Base-by-base conservation (phyloP, 768 basidiomycete genomes). In the Lepiota brunneoincarnata region DNA sequence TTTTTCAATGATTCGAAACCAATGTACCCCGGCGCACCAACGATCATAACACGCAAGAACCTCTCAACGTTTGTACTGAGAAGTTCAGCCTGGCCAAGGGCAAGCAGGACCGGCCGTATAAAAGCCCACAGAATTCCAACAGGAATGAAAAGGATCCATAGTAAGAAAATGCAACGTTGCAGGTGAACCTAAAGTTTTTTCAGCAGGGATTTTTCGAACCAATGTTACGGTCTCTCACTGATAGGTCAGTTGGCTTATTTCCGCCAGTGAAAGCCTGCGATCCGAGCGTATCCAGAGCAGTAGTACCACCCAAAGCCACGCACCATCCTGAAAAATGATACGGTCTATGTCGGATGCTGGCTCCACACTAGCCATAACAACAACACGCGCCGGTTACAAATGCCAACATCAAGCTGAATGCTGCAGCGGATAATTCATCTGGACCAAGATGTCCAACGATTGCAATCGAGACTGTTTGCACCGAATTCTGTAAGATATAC, bases 1-100 rank as follows among this genome's bases (percentile, higher is more conserved):
- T 87, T 90, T 66, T 90, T 90, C 60, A 89, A 70, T 53, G 81
- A 83, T 65, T 91, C 87, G 54, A 89, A 89, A 2, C 80, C 86
- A 60, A 89, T 81, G 62, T 88, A 89, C 2, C 80, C 88, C 0
- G 89, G 89, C 0, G 83, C 85, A 1, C 81, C 86, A 37, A 84
- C 40, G 41, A 83, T 74, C 43, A 90, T 69, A 26, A 89, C 65
- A 6, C 88, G 81, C 60, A 91, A 69, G 62, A 87, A 89, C 12
- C 63, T 59, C 62, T 90, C 84, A 0, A 87, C 85, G 58, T 86
- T 81, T 41, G 67, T 68, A 57, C 83, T 81, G 37, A 91, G 78
- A 9, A 64, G 65, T 15, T 60, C 69, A 3, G 83, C 77, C 61
- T 91, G 87, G 11, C 86, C 86, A 45, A 90, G 74, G 6, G 71